phyloP scores from a whole-genome alignment of 495 filamentous ascomycete genomes.

The Annulohypoxylon nitens region DNA sequence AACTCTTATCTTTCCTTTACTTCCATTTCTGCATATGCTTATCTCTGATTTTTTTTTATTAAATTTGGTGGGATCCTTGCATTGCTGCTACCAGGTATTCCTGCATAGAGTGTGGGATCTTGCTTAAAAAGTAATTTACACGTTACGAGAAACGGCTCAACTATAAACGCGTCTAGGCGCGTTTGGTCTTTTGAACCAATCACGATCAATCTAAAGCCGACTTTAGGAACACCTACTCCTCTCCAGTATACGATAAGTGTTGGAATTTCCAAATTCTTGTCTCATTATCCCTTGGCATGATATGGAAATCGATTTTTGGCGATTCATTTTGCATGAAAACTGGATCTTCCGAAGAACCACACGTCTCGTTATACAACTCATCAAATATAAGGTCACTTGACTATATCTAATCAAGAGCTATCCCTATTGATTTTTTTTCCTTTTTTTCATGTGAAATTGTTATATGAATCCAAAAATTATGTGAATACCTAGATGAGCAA shows the following conservation, averaged over 20 bases:
- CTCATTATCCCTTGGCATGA: not conserved
- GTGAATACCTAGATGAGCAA: not conserved
- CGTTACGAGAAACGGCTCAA: conserved; percentile 13
- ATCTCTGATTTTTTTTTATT: not conserved
- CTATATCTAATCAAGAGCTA: too few species aligned
- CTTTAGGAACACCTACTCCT: conserved; percentile 10
- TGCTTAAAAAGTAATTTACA: conserved; percentile 30
- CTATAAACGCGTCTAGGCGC: conserved; percentile 43
- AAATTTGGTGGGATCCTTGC: conserved; percentile 18
- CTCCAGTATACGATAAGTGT: not conserved
- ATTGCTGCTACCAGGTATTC: not conserved
- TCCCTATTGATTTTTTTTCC: not conserved
- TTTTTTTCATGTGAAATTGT: not conserved
- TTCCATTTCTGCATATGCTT: not conserved
- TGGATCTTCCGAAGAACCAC: not conserved
- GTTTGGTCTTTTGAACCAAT: conserved; percentile 40
- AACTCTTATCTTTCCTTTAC: conserved; percentile 6
- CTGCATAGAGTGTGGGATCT: not conserved
- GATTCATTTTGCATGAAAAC: not conserved
- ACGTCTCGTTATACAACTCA: not conserved
- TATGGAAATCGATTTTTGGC: not conserved
- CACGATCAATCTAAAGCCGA: conserved; percentile 21
- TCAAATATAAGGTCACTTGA: too few species aligned
- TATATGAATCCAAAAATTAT: not conserved
- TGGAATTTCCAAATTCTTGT: not conserved